These are phyloP conservation scores for Metschnikowia picachoensis DNA, from an alignment of 805 yeast genomes.

Conservation along the genomic window DNA sequence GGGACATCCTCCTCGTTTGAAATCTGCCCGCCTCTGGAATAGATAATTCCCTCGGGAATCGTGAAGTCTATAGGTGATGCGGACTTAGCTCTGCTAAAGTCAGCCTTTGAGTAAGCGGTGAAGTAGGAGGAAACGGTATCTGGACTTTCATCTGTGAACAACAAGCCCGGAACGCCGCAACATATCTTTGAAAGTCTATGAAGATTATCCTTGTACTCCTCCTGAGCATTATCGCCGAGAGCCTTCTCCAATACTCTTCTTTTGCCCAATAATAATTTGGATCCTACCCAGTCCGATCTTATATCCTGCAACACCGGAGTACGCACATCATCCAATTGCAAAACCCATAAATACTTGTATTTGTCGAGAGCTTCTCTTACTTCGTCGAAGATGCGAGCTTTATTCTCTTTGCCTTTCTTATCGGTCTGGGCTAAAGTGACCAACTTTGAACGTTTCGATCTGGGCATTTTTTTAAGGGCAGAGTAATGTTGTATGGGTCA, in stretches of 20 bases:
- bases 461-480: slow-evolving; percentile 61
- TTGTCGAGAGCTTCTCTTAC: slow-evolving; percentile 78
- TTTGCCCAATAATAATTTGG: slow-evolving; percentile 85
- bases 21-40: slow-evolving; percentile 93
- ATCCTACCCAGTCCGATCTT: slow-evolving; percentile 89
- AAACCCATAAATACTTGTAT: slow-evolving; percentile 77
- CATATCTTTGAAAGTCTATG: slow-evolving; percentile 61
- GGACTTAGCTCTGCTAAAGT: slow-evolving; percentile 87
- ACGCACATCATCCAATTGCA: slow-evolving; percentile 86
- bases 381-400: slow-evolving; percentile 86
- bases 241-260: slow-evolving; percentile 92
- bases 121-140: slow-evolving; percentile 90
- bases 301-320: slow-evolving; percentile 93
- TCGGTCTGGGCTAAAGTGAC: slow-evolving; percentile 95
- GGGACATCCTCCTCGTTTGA: slow-evolving; percentile 92
- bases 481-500: neutral
- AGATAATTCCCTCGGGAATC: slow-evolving; percentile 86
- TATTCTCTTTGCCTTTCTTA: slow-evolving; percentile 91
- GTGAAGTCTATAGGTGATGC: slow-evolving; percentile 78
- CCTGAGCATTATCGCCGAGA: slow-evolving; percentile 80
- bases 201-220: slow-evolving; percentile 85
- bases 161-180: slow-evolving; percentile 78
- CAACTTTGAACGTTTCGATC: slow-evolving; percentile 94
- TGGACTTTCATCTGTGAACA: slow-evolving; percentile 85
- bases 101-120: slow-evolving; percentile 68